Conservation (phyloP, 208 protist species). For the Leishmania aethiopica region DNA sequence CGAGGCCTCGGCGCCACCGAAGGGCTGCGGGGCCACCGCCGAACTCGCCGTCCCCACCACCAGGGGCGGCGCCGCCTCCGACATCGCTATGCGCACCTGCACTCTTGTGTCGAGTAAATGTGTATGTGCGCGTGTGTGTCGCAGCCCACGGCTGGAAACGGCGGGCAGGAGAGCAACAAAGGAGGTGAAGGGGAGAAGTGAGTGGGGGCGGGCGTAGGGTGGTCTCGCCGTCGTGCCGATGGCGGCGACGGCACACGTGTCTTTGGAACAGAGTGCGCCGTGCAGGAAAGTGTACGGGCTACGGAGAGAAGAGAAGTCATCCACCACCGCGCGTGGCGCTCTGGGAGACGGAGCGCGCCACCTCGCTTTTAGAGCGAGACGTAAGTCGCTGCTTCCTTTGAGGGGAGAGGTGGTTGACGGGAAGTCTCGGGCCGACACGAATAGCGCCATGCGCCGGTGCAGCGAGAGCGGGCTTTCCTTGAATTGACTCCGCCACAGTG, state of each 20-base stretch:
- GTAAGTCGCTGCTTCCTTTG: neutral
- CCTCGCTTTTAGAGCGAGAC: neutral
- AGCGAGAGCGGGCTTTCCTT: neutral
- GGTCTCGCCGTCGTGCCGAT: too few relatives aligned
- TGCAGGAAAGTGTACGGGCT: neutral
- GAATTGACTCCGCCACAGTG: neutral
- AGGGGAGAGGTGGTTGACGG: neutral
- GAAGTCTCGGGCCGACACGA: neutral
- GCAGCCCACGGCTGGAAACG: neutral
- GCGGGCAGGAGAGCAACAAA: neutral
- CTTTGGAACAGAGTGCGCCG: neutral
- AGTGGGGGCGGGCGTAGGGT: too few relatives aligned
- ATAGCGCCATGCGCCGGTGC: neutral
- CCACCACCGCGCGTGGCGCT: neutral
- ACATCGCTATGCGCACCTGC: conserved; percentile 10
- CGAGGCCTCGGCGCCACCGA: conserved; percentile 8
- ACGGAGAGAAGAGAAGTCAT: neutral
- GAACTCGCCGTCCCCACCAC: conserved; percentile 8
- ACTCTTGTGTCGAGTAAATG: neutral
- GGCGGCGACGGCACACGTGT: neutral
- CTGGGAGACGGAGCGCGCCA: neutral
- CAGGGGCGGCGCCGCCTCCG: neutral
- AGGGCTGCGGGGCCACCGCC: conserved; percentile 8
- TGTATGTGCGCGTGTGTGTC: neutral
- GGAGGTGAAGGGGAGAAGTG: neutral